Conservation (phyloP, 495 filamentous ascomycete species). For the Aspergillus kassunensis region DNA sequence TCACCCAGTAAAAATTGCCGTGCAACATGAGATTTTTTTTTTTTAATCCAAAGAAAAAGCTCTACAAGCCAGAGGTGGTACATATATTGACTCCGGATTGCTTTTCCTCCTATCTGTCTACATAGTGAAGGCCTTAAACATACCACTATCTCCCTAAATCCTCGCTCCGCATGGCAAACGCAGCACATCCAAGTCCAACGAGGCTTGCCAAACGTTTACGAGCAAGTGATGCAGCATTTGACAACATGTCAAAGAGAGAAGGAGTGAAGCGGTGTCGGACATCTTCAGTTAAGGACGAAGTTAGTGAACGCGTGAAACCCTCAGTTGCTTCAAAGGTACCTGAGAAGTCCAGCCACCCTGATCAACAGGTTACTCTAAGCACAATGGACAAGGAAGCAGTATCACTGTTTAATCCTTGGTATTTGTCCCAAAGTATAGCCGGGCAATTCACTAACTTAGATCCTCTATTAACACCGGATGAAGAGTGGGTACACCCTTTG, state of each 20-base stretch:
- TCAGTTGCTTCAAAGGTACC: not conserved
- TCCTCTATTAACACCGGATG: slow-evolving; percentile 73
- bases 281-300: slow-evolving; percentile 16
- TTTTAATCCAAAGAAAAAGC: not conserved
- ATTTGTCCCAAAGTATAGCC: slow-evolving; percentile 29
- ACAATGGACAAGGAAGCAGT: not conserved
- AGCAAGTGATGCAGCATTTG: slow-evolving; percentile 28
- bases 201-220: slow-evolving; percentile 35
- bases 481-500: slow-evolving; percentile 58
- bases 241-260: slow-evolving; percentile 22
- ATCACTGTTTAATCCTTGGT: slow-evolving; percentile 24
- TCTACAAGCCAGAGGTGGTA: not conserved
- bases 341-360: not conserved
- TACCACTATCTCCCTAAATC: not conserved
- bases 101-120: not conserved
- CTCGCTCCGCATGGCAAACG: slow-evolving; percentile 14
- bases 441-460: slow-evolving; percentile 56
- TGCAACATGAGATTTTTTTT: slow-evolving; percentile 18
- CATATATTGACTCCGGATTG: not conserved
- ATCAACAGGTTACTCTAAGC: not conserved
- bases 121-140: not conserved
- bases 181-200: slow-evolving; percentile 17
- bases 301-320: not conserved
- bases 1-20: slow-evolving; percentile 12
- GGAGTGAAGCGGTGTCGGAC: slow-evolving; percentile 34